These are phyloP conservation scores for Athelia psychrophila DNA, from an alignment of 1,284 basidiomycete genomes.

Conservation along the genomic window DNA sequence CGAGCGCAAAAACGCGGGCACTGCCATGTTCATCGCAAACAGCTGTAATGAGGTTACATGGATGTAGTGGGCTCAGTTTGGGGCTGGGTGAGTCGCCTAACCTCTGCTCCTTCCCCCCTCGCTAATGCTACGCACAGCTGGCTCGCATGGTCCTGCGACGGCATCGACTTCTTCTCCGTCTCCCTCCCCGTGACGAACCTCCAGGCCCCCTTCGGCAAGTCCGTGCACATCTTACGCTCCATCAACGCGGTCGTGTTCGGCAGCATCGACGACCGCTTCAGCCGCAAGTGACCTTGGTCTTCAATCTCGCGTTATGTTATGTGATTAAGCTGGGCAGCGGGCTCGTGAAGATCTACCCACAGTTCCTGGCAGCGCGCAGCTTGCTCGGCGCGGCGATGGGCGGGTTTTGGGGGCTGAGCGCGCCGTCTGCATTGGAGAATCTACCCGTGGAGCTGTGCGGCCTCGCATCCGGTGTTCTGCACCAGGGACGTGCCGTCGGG, in stretches of 20 bases:
- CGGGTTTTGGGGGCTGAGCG: slow-evolving; percentile 77
- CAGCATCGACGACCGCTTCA: slow-evolving; percentile 79
- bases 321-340: slow-evolving; percentile 77
- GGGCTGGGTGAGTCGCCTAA: not conserved
- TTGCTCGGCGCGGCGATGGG: slow-evolving; percentile 90
- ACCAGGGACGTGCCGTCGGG: slow-evolving; percentile 74
- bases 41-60: not conserved
- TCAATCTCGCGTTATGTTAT: slow-evolving; percentile 70
- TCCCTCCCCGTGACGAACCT: slow-evolving; percentile 71
- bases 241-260: slow-evolving; percentile 86
- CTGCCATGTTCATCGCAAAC: no score
- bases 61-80: not conserved
- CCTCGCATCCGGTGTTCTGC: slow-evolving; percentile 80
- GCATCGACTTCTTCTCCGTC: slow-evolving; percentile 84
- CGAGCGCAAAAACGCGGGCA: no score
- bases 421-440: slow-evolving; percentile 84
- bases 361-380: slow-evolving; percentile 73
- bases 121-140: slow-evolving; percentile 39
- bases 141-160: slow-evolving; percentile 80
- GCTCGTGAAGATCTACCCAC: slow-evolving; percentile 64
- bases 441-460: slow-evolving; percentile 87
- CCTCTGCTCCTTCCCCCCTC: not conserved
- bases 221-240: slow-evolving; percentile 68
- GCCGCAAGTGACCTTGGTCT: slow-evolving; percentile 91
- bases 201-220: slow-evolving; percentile 46